Evolutionary conservation across 2,329 filamentous ascomycete species (phyloP).

Genomic region (Cytospora leucostoma): DNA sequence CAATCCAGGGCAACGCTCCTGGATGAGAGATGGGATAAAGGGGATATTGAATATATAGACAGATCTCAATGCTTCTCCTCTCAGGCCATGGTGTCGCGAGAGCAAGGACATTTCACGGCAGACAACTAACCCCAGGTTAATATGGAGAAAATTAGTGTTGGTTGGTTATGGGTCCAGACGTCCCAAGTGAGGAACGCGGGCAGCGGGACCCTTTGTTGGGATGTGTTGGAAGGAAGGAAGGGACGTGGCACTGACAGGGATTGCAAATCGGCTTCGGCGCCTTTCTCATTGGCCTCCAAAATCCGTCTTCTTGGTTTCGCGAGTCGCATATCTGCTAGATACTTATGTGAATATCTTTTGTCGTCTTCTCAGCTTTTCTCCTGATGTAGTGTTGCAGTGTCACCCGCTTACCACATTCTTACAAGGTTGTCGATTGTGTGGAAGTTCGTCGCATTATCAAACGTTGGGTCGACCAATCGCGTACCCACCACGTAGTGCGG

Average conservation of each 20-base stretch:
- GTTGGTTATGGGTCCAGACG: background rate
- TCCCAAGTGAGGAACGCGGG: background rate
- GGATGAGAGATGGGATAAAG: background rate
- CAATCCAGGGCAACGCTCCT: background rate
- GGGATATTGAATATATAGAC: background rate
- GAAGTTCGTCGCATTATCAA: background rate
- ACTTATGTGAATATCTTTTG: background rate
- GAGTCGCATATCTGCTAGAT: background rate
- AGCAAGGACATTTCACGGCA: background rate
- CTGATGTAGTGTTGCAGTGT: background rate
- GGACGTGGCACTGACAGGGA: background rate
- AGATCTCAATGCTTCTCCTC: background rate
- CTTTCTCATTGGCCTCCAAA: background rate
- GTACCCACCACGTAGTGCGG: background rate
- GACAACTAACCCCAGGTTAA: background rate
- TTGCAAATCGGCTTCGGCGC: background rate
- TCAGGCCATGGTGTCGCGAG: background rate
- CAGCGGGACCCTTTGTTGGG: slow-evolving; percentile 1
- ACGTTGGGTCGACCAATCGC: background rate
- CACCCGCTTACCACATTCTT: background rate
- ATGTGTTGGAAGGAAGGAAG: background rate
- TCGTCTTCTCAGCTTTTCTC: background rate
- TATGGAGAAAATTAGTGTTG: background rate
- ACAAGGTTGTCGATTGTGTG: background rate
- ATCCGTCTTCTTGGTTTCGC: background rate